A percentile compares a stretch with the other conserved stretches of the same genome.
Evolutionary conservation across 148 eudicot genomes (phyloP).

Genomic region (Fagopyrum esculentum): DNA sequence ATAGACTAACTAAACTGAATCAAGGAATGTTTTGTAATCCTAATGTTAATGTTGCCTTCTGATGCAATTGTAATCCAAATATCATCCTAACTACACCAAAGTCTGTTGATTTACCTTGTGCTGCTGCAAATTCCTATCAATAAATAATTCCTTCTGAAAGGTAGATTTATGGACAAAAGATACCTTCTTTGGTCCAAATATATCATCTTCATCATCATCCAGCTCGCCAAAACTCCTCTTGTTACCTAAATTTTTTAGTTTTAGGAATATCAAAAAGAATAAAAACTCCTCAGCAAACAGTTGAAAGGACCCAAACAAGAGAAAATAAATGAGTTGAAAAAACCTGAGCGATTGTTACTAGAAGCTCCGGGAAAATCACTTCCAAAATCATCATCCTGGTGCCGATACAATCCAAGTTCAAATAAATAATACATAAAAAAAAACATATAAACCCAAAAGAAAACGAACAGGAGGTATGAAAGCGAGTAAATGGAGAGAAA

Average conservation of each 20-base stretch:
- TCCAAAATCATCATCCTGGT: conserved; percentile 93
- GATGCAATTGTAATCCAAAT: neutral
- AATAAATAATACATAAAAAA: neutral
- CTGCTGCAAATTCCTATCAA: neutral
- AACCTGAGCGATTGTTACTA: conserved; percentile 44
- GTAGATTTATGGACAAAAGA: neutral
- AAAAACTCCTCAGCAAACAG: neutral
- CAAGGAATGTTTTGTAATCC: neutral
- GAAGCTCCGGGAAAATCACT: conserved; percentile 63
- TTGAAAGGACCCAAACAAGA: neutral
- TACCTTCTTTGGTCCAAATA: conserved; percentile 86
- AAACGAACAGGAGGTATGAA: neutral
- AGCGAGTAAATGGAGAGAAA: neutral
- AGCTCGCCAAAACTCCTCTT: conserved; percentile 86
- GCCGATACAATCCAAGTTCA: neutral
- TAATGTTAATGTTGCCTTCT: neutral
- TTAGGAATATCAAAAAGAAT: neutral
- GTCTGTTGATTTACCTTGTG: neutral
- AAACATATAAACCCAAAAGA: neutral
- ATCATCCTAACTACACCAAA: neutral
- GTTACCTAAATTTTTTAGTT: conserved; percentile 30
- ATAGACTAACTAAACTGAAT: neutral
- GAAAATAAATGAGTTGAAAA: neutral
- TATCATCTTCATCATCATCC: conserved; percentile 94
- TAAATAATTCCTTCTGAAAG: neutral